Conservation (phyloP, 202 grass and related monocot genomes). For the Thinopyrum obtusiflorum region DNA sequence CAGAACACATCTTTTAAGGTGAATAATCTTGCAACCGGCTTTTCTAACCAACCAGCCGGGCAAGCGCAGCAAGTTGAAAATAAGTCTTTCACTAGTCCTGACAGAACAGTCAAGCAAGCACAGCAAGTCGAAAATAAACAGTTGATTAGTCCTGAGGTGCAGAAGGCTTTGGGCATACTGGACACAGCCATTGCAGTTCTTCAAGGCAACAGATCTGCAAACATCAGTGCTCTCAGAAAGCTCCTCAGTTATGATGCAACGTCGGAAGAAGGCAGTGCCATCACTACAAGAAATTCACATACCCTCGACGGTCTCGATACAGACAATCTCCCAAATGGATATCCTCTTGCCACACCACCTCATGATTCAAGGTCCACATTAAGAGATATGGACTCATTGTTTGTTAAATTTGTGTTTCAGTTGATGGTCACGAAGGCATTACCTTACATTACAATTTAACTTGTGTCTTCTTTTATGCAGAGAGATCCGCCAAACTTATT, state of each 20-base stretch:
- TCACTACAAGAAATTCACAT: background rate
- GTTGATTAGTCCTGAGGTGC: constrained; percentile 50
- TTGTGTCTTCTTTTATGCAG: constrained; percentile 26
- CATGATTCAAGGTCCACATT: constrained; percentile 35
- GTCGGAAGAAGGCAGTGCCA: constrained; percentile 28
- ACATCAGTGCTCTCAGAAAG: constrained; percentile 30
- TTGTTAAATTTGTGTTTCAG: background rate
- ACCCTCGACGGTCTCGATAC: constrained; percentile 11
- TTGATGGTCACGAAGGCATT: background rate
- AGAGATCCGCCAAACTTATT: constrained; percentile 11
- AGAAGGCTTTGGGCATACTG: constrained; percentile 52
- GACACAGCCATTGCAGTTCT: constrained; percentile 52
- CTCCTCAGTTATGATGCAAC: constrained; percentile 23
- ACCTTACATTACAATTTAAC: background rate
- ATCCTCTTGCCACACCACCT: background rate
- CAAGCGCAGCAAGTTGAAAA: background rate
- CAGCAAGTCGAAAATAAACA: background rate
- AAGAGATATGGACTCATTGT: background rate
- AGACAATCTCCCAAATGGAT: constrained; percentile 9
- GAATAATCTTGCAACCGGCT: constrained; percentile 19
- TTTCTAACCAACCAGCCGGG: background rate
- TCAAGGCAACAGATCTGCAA: constrained; percentile 24
- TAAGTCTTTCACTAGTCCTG: constrained; percentile 36
- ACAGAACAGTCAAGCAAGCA: constrained; percentile 4
- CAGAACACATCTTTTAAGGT: constrained; percentile 20